Evolutionary conservation across 202 grass and related monocot species (phyloP), one percentile per base, ranked within the genome.

Genomic region (Setaria viridis): DNA sequence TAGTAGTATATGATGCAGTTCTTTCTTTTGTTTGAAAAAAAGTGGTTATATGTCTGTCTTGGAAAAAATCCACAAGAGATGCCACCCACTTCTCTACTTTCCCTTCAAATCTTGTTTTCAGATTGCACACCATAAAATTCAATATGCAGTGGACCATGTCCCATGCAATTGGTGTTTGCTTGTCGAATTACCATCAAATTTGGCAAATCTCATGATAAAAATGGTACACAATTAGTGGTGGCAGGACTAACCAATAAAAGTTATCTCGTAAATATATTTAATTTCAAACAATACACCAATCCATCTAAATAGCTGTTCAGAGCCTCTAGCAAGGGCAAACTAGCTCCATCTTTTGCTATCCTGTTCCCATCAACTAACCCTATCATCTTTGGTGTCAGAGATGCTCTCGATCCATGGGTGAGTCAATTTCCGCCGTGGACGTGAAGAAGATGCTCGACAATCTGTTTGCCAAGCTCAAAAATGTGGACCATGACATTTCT

Each of bases 31-130:
- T 63, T 78, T 33, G 8, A 30, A 46, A 16, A 16, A 14, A 59
- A 15, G 34, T 59, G 54, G 1, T 16, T 45, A 4, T 59, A 7
- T 43, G 37, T 77, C n/a, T 60, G 25, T 77, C 54, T 43, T 1
- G 29, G 17, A n/a, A 58, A 58, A 76, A 76, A 25, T 15, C 9
- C 74, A 43, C 37, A 76, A 35, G 49, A 65, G 5, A 66, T 25
- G 10, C 25, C 11, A 58, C 33, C 19, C 12, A 9, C 34, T 62
- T 62, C 56, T 62, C n/a, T n/a, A 2, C 39, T 77, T 50, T 41
- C 41, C n/a, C 39, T 77, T 77, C n/a, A 77, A 77, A 77, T 60
- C 74, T 77, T 11, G 32, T 75, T 55, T 54, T 55, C 21, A 2
- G 1, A 49, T 70, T n/a, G 9, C 67, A 47, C 1, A 5, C 4